Conservation (phyloP, 1,139 yeast species). For the Geotrichum histeridarum region DNA sequence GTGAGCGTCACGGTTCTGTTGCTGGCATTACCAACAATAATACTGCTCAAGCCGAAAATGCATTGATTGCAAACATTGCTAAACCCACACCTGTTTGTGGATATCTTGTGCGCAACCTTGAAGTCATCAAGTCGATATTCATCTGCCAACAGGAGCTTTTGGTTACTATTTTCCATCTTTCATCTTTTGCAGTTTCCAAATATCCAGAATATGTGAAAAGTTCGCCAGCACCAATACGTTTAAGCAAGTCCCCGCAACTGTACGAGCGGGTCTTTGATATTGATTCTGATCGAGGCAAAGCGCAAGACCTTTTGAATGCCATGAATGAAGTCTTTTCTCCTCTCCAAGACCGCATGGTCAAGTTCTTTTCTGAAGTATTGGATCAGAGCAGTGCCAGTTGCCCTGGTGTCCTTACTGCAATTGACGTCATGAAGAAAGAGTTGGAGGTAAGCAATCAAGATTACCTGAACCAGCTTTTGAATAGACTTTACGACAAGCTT, state of each 20-base stretch:
- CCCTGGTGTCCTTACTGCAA: slow-evolving; percentile 42
- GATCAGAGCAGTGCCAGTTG: slow-evolving; percentile 40
- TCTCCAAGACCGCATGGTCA: slow-evolving; percentile 44
- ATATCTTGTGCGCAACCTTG: slow-evolving; percentile 29
- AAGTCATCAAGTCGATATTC: slow-evolving; percentile 41
- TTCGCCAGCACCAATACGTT: slow-evolving; percentile 37
- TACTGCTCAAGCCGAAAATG: neutral
- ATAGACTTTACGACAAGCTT: slow-evolving; percentile 50
- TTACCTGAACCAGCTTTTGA: slow-evolving; percentile 51
- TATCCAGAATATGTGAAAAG: slow-evolving; percentile 48
- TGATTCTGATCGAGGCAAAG: slow-evolving; percentile 51
- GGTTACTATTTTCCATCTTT: slow-evolving; percentile 61
- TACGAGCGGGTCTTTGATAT: slow-evolving; percentile 35
- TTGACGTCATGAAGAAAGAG: slow-evolving; percentile 40
- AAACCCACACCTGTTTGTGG: slow-evolving; percentile 16
- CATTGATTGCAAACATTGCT: slow-evolving; percentile 11
- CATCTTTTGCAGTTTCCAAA: slow-evolving; percentile 44
- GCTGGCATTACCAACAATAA: slow-evolving; percentile 1
- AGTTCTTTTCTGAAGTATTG: slow-evolving; percentile 35
- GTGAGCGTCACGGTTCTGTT: slow-evolving; percentile 10
- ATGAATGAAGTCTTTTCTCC: slow-evolving; percentile 56
- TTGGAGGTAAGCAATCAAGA: slow-evolving; percentile 60
- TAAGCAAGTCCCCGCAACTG: slow-evolving; percentile 33
- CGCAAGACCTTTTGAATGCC: slow-evolving; percentile 49
- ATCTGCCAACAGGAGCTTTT: slow-evolving; percentile 62